phyloP scores from a whole-genome alignment of 345 rosid genomes.

The Citropsis articulata region DNA sequence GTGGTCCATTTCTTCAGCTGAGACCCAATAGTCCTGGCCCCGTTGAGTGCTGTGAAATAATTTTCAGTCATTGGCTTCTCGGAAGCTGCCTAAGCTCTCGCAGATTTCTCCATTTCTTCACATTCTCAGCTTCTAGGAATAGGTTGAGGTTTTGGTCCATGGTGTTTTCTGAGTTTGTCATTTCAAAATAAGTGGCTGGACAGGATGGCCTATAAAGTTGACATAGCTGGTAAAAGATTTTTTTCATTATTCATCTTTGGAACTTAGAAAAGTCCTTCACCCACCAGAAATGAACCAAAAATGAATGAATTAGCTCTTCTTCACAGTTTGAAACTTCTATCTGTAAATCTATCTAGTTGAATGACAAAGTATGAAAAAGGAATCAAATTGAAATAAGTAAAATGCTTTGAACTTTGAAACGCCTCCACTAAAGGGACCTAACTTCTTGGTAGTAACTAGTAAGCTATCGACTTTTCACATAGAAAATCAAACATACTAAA shows the following conservation, averaged over 20 bases:
- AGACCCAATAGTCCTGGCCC: constrained; percentile 54
- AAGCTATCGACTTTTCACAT: no score
- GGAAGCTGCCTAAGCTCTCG: constrained; percentile 53
- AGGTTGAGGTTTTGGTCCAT: constrained; percentile 67
- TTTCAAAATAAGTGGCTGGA: constrained; percentile 54
- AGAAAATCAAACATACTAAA: no score
- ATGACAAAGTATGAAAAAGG: background rate
- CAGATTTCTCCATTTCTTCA: constrained; percentile 68
- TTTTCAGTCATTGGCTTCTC: constrained; percentile 60
- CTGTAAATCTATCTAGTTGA: background rate
- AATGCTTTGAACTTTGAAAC: no score
- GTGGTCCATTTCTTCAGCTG: constrained; percentile 88
- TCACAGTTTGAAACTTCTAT: background rate
- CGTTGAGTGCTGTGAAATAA: constrained; percentile 43
- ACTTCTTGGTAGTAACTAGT: no score
- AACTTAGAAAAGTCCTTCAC: background rate
- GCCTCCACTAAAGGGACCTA: no score
- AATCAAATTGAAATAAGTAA: background rate
- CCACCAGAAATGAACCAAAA: constrained; percentile 5
- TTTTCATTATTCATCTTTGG: constrained; percentile 91
- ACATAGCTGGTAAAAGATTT: constrained; percentile 88
- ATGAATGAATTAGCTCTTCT: background rate
- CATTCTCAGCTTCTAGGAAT: constrained; percentile 84
- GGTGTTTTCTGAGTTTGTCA: constrained; percentile 40
- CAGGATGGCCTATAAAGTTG: constrained; percentile 86